Conservation (phyloP, 2,329 filamentous ascomycete species). For the Botrytis cinerea region DNA sequence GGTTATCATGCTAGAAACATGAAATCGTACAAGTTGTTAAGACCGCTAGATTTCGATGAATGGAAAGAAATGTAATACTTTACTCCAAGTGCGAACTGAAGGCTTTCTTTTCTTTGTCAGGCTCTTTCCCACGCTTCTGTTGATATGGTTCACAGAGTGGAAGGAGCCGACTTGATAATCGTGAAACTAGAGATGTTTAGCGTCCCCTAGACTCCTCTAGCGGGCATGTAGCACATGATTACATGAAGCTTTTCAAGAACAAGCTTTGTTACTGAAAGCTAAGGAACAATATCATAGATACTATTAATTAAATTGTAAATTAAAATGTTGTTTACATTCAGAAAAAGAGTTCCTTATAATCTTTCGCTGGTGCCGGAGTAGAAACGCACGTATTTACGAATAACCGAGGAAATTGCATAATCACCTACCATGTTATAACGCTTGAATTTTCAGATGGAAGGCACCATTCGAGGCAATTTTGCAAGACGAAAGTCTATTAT, state of each 20-base stretch:
- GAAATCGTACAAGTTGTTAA: not conserved
- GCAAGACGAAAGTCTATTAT: not conserved
- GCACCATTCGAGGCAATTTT: not conserved
- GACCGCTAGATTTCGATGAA: not conserved
- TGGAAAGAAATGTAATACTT: not conserved
- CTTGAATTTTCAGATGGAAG: not conserved
- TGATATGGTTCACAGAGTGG: too few species aligned
- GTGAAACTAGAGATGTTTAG: not conserved
- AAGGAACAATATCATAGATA: too few species aligned
- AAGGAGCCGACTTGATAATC: too few species aligned
- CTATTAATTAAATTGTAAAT: not conserved
- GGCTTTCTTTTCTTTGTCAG: not conserved
- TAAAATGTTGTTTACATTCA: fast-evolving
- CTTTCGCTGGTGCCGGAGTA: not conserved
- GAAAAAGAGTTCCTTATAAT: not conserved
- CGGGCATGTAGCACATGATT: not conserved
- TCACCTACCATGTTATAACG: not conserved
- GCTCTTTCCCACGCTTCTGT: fast-evolving
- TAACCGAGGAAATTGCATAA: not conserved
- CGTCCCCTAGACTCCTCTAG: not conserved
- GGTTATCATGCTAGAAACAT: not conserved
- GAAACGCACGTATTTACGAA: not conserved
- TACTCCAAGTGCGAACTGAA: not conserved
- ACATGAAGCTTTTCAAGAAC: not conserved
- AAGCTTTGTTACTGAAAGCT: not conserved